Conservation (phyloP, 192 early-diverging fungal genomes). For the Gaertneriomyces sp. region DNA sequence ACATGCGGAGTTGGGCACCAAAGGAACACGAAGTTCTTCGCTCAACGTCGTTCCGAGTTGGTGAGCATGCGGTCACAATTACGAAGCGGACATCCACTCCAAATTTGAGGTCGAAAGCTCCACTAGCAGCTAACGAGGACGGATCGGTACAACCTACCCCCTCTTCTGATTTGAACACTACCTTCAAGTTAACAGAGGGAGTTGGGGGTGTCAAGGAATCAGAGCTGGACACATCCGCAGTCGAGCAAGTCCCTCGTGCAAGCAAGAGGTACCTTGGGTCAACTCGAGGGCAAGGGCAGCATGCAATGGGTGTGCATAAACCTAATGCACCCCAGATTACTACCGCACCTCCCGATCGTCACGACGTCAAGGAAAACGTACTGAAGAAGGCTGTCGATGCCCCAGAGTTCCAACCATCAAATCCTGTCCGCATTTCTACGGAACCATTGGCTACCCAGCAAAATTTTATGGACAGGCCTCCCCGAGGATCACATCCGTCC, state of each 20-base stretch:
- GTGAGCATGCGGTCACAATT: conserved; percentile 1
- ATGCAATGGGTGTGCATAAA: neutral
- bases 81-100: conserved; percentile 4
- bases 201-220: too few relatives aligned
- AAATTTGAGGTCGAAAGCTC: neutral
- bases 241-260: conserved; percentile 2
- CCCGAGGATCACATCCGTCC: too few relatives aligned
- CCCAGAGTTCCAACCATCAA: neutral
- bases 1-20: conserved; percentile 1
- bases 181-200: too few relatives aligned
- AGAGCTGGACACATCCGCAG: neutral
- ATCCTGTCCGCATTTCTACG: too few relatives aligned
- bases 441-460: neutral
- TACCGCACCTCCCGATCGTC: too few relatives aligned
- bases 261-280: neutral
- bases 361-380: neutral
- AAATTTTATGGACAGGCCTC: neutral
- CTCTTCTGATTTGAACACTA: too few relatives aligned
- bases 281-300: conserved; percentile 1
- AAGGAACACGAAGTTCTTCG: neutral
- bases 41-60: neutral
- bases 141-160: too few relatives aligned
- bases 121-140: too few relatives aligned
- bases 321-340: neutral
- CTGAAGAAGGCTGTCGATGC: conserved; percentile 6